A percentile compares a stretch with the other conserved stretches of the same genome.
phyloP scores from a whole-genome alignment of 345 rosid species.

The Bruguiera sexangula region DNA sequence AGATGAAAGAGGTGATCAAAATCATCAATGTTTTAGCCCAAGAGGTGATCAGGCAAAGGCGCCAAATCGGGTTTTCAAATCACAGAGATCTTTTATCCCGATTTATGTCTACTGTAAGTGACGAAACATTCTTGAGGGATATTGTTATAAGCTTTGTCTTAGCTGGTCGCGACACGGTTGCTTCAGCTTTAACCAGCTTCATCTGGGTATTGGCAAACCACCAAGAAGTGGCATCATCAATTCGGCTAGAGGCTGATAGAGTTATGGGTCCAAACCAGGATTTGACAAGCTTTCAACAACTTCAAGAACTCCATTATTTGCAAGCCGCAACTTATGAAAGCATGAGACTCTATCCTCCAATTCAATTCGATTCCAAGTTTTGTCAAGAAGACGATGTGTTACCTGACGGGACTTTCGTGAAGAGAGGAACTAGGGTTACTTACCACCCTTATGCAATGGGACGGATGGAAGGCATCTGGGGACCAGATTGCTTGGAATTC shows the following conservation, averaged over 20 bases:
- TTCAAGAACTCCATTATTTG: conserved; percentile 38
- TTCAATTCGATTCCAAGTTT: conserved; percentile 59
- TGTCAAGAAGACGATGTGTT: conserved; percentile 36
- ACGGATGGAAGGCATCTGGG: conserved; percentile 66
- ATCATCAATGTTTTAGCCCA: conserved; percentile 43
- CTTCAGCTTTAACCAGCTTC: conserved; percentile 50
- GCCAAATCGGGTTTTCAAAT: conserved; percentile 30
- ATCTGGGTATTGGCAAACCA: conserved; percentile 44
- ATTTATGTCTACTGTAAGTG: conserved; percentile 47
- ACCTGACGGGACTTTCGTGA: conserved; percentile 55
- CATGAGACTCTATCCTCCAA: conserved; percentile 54
- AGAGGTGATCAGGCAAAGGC: conserved; percentile 48
- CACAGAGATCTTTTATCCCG: conserved; percentile 63
- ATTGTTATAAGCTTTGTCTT: conserved; percentile 62
- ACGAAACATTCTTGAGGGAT: conserved; percentile 50
- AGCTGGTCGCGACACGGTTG: conserved; percentile 64
- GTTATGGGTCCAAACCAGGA: conserved; percentile 32
- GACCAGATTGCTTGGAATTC: conserved; percentile 56
- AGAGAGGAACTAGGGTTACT: conserved; percentile 62
- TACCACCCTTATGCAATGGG: conserved; percentile 86
- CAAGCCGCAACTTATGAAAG: conserved; percentile 48
- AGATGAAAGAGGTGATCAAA: conserved; percentile 42
- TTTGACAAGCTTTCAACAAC: conserved; percentile 30
- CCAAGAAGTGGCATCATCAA: conserved; percentile 29
- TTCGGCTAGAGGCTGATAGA: conserved; percentile 36